phyloP scores from a whole-genome alignment of 345 rosid genomes.

The Geranium rotundifolium region DNA sequence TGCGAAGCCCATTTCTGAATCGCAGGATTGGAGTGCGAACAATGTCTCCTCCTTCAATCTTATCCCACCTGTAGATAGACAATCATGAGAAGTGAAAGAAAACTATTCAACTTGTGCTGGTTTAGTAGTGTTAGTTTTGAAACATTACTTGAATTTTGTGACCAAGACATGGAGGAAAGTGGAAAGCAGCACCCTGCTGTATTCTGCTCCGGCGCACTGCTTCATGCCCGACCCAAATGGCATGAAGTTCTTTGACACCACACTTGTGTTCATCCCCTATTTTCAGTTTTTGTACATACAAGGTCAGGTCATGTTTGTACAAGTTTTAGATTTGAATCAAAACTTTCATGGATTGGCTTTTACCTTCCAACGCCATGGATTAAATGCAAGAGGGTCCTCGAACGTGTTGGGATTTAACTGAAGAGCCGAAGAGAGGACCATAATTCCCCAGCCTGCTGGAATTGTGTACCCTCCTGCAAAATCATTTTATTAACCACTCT shows the following conservation, averaged over 20 bases:
- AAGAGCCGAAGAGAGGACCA: conserved; percentile 8
- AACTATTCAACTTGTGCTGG: no score
- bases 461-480: conserved; percentile 16
- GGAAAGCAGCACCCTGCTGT: conserved; percentile 6
- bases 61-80: conserved; percentile 4
- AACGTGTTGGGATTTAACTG: conserved; percentile 15
- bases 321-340: background rate
- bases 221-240: conserved; percentile 23
- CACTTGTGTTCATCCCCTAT: conserved; percentile 4
- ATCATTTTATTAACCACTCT: background rate
- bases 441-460: conserved; percentile 22
- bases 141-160: conserved; percentile 14
- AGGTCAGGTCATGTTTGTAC: background rate
- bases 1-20: conserved; percentile 5
- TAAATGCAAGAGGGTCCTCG: conserved; percentile 19
- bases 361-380: conserved; percentile 28
- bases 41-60: conserved; percentile 6
- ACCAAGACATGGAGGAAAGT: conserved; percentile 19
- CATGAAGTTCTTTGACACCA: conserved; percentile 17
- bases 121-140: background rate
- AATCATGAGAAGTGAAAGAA: background rate
- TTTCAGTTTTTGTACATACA: background rate
- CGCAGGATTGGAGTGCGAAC: conserved; percentile 4
- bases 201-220: conserved; percentile 23
- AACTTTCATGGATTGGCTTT: no score